Evolutionary conservation across 192 early-diverging fungal species (phyloP).

Genomic region (Backusella westeae): DNA sequence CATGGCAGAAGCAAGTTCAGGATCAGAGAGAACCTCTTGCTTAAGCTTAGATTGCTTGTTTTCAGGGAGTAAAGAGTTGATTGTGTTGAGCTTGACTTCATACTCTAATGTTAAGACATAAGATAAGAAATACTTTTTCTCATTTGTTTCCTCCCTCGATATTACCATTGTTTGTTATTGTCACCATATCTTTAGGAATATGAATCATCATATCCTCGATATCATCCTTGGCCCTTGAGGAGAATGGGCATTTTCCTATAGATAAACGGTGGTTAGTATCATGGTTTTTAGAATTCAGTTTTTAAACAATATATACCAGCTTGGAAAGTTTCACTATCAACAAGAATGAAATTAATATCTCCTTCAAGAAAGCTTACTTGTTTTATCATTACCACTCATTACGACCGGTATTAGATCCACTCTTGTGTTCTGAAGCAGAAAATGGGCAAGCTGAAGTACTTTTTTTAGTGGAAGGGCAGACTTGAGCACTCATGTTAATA

Average conservation of each 20-base stretch:
- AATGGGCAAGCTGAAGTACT: neutral
- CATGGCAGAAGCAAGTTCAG: conserved; percentile 48
- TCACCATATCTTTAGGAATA: conserved; percentile 4
- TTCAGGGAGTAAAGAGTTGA: neutral
- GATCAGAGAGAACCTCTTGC: conserved; percentile 14
- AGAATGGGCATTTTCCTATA: neutral
- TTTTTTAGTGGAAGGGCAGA: neutral
- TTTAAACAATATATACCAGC: neutral
- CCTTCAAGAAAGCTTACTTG: neutral
- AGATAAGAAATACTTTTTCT: neutral
- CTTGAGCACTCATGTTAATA: neutral
- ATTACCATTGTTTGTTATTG: neutral
- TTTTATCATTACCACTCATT: neutral
- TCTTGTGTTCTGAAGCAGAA: neutral
- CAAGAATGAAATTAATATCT: neutral
- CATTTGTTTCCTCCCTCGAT: neutral
- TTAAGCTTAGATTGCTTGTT: neutral
- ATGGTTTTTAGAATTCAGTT: neutral
- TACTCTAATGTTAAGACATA: neutral
- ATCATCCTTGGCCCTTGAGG: neutral
- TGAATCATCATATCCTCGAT: conserved; percentile 13
- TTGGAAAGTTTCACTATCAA: neutral
- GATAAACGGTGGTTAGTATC: neutral
- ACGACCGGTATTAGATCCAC: neutral
- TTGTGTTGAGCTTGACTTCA: conserved; percentile 1